Evolutionary conservation across 1,139 yeast genomes (phyloP), one percentile per base, ranked within the genome.

Genomic region (Kodamaea plutei): DNA sequence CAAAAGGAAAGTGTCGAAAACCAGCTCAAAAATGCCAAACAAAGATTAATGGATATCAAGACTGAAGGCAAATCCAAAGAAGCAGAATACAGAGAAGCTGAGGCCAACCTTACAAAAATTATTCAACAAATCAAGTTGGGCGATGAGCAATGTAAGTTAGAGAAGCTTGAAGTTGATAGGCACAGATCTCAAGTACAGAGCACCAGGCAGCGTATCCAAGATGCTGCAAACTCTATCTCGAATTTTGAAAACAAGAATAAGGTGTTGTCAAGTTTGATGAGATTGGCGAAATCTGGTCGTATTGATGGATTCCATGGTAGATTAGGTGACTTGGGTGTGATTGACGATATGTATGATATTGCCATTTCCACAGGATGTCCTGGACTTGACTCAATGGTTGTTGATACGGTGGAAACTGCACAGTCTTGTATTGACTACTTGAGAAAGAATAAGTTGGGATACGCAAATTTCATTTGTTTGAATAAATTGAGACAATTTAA

Each of bases 331-430:
- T 63, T 93, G 29, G 99, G 96, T 10, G 71, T 75, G 1, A 91
- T 91, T 43, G 96, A 87, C 49, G 85, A 83, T 44, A 72, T 74
- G 47, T 93, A 84, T 53, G 98, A 93, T 57, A 73, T 88, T 31
- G 98, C 98, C 0, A 77, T 93, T 14, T 88, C 97, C 0, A 91
- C 98, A 0, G 98, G 96, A 0, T 87, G 94, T 45, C 89, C 95
- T 2, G 80, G 91, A 7, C 64, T 93, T 36, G 95, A 89, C 50
- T 91, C 94, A 34, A 78, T 88, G 69, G 97, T 93, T 12, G 97
- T 93, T 3, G 96, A 88, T 31, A 79, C 89, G 0, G 97, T 91
- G 7, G 96, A 85, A 45, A 82, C 85, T 18, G 98, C 96, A 1
- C 96, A 88, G 52, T 77, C 76, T 29, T 91, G 98, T 56, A 84